Base-by-base conservation (phyloP, 1,139 yeast genomes). In the Taphrina wiesneri region DNA sequence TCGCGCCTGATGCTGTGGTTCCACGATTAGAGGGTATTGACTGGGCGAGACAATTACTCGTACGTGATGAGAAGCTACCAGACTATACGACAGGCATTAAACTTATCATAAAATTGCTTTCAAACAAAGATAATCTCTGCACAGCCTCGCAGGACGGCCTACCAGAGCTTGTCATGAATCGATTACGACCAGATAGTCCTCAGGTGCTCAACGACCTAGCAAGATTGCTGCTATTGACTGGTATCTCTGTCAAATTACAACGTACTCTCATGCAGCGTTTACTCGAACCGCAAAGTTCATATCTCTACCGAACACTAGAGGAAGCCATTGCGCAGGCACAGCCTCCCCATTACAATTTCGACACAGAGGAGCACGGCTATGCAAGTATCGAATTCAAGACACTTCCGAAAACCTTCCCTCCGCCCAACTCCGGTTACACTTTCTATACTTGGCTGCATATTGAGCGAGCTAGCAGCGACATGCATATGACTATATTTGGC, bases 401-500 rank as follows among this genome's bases (percentile, higher is more conserved):
- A 11, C 39, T 54, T n/a, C 59, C 59, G 5, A 23, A 25, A 39
- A 13, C 59, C 11, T 54, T 54, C 39, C 59, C 68, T 11, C 70
- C 70, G 15, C 54, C 65, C 1, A 57, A 69, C 2, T 25, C 57
- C 9, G 73, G 72, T 4, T 71, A 71, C 56, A 68, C 72, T 17
- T 69, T 71, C 32, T 56, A 67, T 5, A 49, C 68, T 11, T 71
- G 73, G 73, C 41, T 71, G 11, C 60, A 65, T 28, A 60, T 71
- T 17, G 69, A 68, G 41, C 54, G 61, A 39, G 67, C 70, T 28
- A 72, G 71, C 46, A 34, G 15, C 15, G 53, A 30, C 25, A 62
- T 65, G 51, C 70, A 70, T 56, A 62, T 71, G 7, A 70, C 71
- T 7, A 63, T 71, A 15, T 68, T 70, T 25, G 71, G 70, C 26